These are phyloP conservation scores for Hypoxylon fuscum DNA, from an alignment of 495 filamentous ascomycete genomes.

Conservation along the genomic window DNA sequence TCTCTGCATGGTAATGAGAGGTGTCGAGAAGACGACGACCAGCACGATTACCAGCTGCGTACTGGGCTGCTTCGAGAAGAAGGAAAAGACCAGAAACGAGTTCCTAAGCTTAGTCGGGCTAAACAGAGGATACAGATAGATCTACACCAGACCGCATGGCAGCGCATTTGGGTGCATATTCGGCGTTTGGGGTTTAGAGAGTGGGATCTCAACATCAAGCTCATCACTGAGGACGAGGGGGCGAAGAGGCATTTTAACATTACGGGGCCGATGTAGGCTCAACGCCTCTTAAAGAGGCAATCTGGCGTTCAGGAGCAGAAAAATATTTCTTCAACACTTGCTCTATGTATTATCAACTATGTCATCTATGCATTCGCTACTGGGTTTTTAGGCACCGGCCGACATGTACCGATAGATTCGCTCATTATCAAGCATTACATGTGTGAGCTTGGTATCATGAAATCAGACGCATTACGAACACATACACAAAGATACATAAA, in stretches of 20 bases:
- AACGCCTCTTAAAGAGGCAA: constrained; percentile 25
- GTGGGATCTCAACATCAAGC: constrained; percentile 46
- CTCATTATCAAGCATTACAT: too few relatives aligned
- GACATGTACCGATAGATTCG: not conserved
- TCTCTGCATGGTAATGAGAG: constrained; percentile 98
- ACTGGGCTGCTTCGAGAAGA: constrained; percentile 90
- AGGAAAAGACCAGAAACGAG: constrained; percentile 92
- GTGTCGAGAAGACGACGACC: constrained; percentile 87
- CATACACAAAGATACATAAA: too few relatives aligned
- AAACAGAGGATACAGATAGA: constrained; percentile 59
- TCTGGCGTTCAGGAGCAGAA: constrained; percentile 19
- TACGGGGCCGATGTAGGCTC: constrained; percentile 21
- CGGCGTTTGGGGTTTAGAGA: constrained; percentile 33
- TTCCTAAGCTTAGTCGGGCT: constrained; percentile 81
- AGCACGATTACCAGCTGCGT: constrained; percentile 96
- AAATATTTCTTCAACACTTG: constrained; percentile 30
- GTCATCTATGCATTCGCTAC: constrained; percentile 18
- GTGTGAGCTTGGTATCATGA: too few relatives aligned
- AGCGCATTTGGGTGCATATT: constrained; percentile 14
- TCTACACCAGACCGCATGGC: not conserved
- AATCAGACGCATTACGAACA: too few relatives aligned
- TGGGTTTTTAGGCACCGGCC: not conserved
- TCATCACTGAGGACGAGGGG: constrained; percentile 26
- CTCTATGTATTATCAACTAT: constrained; percentile 18
- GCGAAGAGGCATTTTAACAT: constrained; percentile 19